phyloP scores from a whole-genome alignment of 2,329 filamentous ascomycete genomes.

The Cryphonectria naterciae region DNA sequence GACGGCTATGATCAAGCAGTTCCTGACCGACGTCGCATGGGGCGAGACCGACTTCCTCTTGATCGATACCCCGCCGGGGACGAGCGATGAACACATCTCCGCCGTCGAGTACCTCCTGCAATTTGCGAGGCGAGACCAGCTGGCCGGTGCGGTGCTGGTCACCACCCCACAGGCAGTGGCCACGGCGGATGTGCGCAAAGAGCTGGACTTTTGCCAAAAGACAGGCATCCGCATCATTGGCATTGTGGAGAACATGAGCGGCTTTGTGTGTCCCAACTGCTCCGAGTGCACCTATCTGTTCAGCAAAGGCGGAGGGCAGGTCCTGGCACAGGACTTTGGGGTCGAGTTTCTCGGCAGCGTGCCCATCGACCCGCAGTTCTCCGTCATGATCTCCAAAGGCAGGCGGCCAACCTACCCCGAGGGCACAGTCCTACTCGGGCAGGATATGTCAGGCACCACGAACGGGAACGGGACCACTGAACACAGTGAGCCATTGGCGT shows the following conservation, averaged over 20 bases:
- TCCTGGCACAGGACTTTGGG: conserved; percentile 85
- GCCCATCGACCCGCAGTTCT: conserved; percentile 92
- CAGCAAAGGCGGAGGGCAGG: conserved; percentile 83
- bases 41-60: conserved; percentile 85
- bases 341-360: conserved; percentile 85
- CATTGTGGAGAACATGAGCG: conserved; percentile 96
- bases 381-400: conserved; percentile 80
- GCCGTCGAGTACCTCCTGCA: conserved; percentile 82
- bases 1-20: conserved; percentile 98
- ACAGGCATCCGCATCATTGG: conserved; percentile 80
- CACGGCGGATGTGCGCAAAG: conserved; percentile 91
- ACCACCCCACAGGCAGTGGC: conserved; percentile 95
- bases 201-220: conserved; percentile 91
- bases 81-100: conserved; percentile 95
- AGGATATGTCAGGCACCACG: conserved; percentile 51
- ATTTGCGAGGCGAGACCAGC: conserved; percentile 65
- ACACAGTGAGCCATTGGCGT: conserved; percentile 57
- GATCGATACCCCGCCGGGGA: conserved; percentile 95
- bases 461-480: conserved; percentile 34
- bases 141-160: conserved; percentile 89
- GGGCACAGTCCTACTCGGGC: conserved; percentile 66
- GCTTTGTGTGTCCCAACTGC: conserved; percentile 81
- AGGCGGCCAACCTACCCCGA: conserved; percentile 67
- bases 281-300: conserved; percentile 93
- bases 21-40: conserved; percentile 91